phyloP scores from a whole-genome alignment of 176 grass and related monocot species.

The Pontederia paniculata region DNA sequence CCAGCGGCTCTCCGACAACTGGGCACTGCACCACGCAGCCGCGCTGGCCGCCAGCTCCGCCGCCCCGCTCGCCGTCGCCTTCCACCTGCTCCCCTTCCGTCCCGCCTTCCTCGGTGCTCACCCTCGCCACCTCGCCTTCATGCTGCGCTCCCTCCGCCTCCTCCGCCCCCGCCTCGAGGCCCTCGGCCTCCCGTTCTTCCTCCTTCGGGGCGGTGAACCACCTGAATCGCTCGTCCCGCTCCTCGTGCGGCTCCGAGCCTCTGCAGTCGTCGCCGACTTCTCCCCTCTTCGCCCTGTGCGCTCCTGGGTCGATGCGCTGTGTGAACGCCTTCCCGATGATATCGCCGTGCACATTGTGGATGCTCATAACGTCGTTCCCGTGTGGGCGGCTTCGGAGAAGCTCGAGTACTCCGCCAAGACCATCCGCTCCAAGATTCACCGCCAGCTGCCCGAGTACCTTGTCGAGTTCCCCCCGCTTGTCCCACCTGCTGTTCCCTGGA shows the following conservation, averaged over 20 bases:
- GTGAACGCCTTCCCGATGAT: constrained; percentile 10
- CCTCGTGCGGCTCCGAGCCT: constrained; percentile 47
- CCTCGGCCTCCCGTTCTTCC: constrained; percentile 51
- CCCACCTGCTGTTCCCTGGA: constrained; percentile 24
- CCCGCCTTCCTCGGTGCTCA: constrained; percentile 51
- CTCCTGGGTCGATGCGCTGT: constrained; percentile 36
- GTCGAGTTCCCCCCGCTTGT: constrained; percentile 50
- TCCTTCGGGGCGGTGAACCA: constrained; percentile 35
- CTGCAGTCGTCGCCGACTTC: constrained; percentile 63
- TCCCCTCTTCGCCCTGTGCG: constrained; percentile 60
- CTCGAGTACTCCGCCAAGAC: constrained; percentile 76
- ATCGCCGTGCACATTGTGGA: constrained; percentile 70
- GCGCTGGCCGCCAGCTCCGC: constrained; percentile 40
- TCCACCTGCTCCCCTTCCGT: constrained; percentile 46
- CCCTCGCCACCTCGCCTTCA: constrained; percentile 51
- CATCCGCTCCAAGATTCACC: constrained; percentile 55
- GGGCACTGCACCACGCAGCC: constrained; percentile 76
- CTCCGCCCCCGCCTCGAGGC: constrained; percentile 21
- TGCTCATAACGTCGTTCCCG: constrained; percentile 72
- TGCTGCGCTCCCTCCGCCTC: constrained; percentile 47
- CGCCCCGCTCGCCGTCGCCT: constrained; percentile 50
- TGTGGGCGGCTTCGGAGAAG: constrained; percentile 60
- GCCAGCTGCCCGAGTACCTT: constrained; percentile 51
- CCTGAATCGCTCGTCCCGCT: constrained; percentile 35
- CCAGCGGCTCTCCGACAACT: constrained; percentile 78